Evolutionary conservation across 495 filamentous ascomycete genomes (phyloP), one percentile per base, ranked within the genome.

Genomic region (Daldinia caldariorum): DNA sequence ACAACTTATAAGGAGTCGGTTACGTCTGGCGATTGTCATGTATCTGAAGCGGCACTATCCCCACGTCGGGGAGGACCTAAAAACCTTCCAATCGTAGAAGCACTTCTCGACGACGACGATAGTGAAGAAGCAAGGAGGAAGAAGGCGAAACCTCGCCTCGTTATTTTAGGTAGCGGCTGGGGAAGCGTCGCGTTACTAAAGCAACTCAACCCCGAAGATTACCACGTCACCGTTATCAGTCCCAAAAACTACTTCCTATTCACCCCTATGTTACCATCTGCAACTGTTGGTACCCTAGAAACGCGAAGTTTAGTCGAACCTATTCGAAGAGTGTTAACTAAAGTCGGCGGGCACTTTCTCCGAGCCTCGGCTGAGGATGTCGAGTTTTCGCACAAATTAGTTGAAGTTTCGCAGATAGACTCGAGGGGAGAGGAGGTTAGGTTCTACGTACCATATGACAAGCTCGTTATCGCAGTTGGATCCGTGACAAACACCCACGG

Each of bases 391-490:
- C 85, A 91, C 68, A 96, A 96, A 74, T 79, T 99, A 56, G 89
- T 99, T 1, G 96, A 99, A 79, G 83, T 97, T 5, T 87, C 89
- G 0, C 92, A 96, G 73, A 82, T 81, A 6, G 89, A 92, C 66
- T 78, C 85, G n/a, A 80, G 83, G 64, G 95, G 95, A 9, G 80
- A 91, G 50, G 86, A 87, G 72, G 82, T 88, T 65, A 83, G 87
- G 41, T 98, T 99, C 80, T 99, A 99, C 82, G 81, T 99, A 1
- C 96, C 96, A 0, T 99, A 99, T 72, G 96, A 99, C 77, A 99
- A 99, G 82, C 84, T 99, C n/a, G 93, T 99, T 18, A 84, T 99
- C 72, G 94, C 89, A 62, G 94, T 97, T 60, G 95, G 95, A 26
- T 97, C 94, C 35, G 87, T 90, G 29, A 96, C 94, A 6, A 98